Conservation (phyloP, 2,329 filamentous ascomycete genomes). For the Diatrype stigma region DNA sequence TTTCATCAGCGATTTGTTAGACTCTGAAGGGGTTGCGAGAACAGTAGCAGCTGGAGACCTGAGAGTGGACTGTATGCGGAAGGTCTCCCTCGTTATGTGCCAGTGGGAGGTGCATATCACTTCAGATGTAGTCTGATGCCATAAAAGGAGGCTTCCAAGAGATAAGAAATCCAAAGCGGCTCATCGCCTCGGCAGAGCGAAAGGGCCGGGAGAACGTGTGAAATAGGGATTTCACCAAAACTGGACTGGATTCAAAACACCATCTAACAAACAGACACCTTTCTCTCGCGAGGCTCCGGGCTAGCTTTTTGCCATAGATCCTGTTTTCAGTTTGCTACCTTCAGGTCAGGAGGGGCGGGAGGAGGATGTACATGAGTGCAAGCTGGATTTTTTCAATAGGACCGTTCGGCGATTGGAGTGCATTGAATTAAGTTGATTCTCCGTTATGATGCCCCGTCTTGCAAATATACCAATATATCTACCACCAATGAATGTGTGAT, state of each 20-base stretch:
- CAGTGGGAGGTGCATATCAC: neutral
- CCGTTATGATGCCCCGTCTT: neutral
- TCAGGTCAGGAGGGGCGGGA: slow-evolving; percentile 24
- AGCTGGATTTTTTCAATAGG: slow-evolving; percentile 27
- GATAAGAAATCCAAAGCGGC: neutral
- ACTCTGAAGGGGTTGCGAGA: neutral
- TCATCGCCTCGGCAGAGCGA: neutral
- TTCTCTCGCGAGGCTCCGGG: slow-evolving; percentile 2
- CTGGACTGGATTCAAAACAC: neutral
- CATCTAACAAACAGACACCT: neutral
- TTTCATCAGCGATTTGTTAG: slow-evolving; percentile 1
- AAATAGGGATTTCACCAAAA: neutral
- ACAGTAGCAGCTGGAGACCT: neutral
- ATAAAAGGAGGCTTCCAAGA: neutral
- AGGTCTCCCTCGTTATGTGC: neutral
- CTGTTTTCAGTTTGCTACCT: slow-evolving; percentile 26
- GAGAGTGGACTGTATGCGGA: neutral
- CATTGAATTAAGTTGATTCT: slow-evolving; percentile 30
- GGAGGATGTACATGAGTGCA: slow-evolving; percentile 27
- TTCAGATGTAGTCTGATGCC: neutral
- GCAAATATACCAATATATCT: slow-evolving; percentile 7
- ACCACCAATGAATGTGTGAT: no score
- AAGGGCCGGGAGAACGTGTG: neutral
- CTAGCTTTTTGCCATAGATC: slow-evolving; percentile 6
- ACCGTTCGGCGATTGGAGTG: slow-evolving; percentile 30